Evolutionary conservation across 2,329 filamentous ascomycete species (phyloP).

Genomic region (Arthrobotrys megalospora): DNA sequence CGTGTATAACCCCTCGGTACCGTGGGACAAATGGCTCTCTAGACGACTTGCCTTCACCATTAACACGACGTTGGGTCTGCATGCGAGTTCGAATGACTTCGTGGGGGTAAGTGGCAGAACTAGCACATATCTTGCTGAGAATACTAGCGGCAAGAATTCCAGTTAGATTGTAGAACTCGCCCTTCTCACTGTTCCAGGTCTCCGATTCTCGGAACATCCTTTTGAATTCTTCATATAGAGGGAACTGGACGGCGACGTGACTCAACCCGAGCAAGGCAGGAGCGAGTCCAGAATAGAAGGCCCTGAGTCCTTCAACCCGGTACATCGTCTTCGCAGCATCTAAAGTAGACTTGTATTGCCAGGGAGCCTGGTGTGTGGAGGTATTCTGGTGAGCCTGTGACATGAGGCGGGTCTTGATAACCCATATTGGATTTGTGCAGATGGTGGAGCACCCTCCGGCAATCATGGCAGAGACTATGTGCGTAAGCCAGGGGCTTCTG

Average conservation of each 20-base stretch:
- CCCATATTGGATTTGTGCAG: constrained; percentile 98
- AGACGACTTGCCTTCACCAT: constrained; percentile 62
- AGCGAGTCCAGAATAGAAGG: constrained; percentile 95
- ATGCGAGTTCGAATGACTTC: constrained; percentile 94
- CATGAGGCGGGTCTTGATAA: constrained; percentile 98
- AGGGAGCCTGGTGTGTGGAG: constrained; percentile 73
- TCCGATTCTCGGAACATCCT: constrained; percentile 94
- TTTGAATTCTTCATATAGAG: constrained; percentile 94
- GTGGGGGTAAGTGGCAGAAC: constrained; percentile 95
- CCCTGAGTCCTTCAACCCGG: constrained; percentile 84
- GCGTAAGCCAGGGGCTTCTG: constrained; percentile 62
- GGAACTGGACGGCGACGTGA: constrained; percentile 97
- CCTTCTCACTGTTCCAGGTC: constrained; percentile 68
- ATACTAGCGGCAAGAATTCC: constrained; percentile 91
- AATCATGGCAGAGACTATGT: constrained; percentile 79
- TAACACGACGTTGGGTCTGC: constrained; percentile 86
- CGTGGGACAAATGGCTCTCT: constrained; percentile 62
- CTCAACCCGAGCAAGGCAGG: constrained; percentile 92
- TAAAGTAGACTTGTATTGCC: constrained; percentile 90
- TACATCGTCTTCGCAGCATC: constrained; percentile 99
- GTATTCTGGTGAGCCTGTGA: constrained; percentile 81
- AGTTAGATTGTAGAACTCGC: constrained; percentile 77
- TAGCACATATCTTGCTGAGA: constrained; percentile 93
- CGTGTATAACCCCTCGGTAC: constrained; percentile 85
- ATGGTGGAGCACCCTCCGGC: constrained; percentile 94